These are phyloP conservation scores for Juglanconis juglandina DNA, from an alignment of 2,329 filamentous ascomycete species.

Conservation along the genomic window DNA sequence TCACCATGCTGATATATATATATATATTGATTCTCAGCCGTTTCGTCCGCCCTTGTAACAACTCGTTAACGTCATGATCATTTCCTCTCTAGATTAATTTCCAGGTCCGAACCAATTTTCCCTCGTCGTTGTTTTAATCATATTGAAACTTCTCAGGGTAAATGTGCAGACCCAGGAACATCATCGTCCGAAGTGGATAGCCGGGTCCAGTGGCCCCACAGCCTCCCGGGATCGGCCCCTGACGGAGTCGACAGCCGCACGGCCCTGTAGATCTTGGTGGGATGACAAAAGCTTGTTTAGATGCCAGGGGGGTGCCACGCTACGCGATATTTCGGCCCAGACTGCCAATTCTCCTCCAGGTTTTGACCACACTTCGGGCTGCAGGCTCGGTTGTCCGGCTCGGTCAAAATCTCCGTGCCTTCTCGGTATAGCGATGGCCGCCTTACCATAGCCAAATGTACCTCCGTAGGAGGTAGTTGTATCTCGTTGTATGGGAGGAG, in stretches of 20 bases:
- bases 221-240: background rate
- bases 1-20: background rate
- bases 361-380: too few species aligned
- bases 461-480: too few species aligned
- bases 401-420: too few species aligned
- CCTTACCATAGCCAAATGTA: too few species aligned
- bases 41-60: background rate
- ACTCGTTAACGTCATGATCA: background rate
- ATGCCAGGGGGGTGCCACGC: background rate
- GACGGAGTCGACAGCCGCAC: background rate
- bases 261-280: background rate
- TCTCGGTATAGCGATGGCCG: too few species aligned
- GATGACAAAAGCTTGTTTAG: background rate
- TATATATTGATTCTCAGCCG: background rate
- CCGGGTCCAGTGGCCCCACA: background rate
- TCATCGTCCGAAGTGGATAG: constrained; percentile 6
- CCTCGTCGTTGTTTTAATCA: constrained; percentile 1
- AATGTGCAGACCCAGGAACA: background rate
- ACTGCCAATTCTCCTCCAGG: too few species aligned
- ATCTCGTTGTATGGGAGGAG: too few species aligned
- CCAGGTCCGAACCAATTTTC: background rate
- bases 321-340: too few species aligned
- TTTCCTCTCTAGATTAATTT: background rate
- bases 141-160: background rate
- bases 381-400: too few species aligned